Conservation (phyloP, 2,329 filamentous ascomycete species). For the Immersiporthe knoxdaviesiana region DNA sequence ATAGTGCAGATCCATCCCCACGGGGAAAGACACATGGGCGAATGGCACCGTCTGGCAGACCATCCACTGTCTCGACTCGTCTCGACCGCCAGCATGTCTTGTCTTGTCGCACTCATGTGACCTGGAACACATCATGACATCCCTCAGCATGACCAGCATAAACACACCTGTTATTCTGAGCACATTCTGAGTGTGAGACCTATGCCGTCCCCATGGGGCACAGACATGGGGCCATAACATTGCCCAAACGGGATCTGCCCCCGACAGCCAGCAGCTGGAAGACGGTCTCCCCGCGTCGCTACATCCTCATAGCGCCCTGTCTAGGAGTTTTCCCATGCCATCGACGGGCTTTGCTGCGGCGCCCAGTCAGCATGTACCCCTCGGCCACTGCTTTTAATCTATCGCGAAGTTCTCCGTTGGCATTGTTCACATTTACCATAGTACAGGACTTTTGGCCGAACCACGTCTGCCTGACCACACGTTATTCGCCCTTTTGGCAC, state of each 20-base stretch:
- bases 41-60: not conserved
- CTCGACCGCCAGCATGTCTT: not conserved
- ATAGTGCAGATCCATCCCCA: not conserved
- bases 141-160: not conserved
- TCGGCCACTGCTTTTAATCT: slow-evolving; percentile 13
- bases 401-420: not conserved
- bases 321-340: not conserved
- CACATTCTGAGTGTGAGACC: not conserved
- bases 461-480: not conserved
- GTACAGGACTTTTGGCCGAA: not conserved
- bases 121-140: not conserved
- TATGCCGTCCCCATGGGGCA: not conserved
- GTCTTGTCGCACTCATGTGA: not conserved
- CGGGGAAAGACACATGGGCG: not conserved
- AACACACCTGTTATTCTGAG: not conserved
- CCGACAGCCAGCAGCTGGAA: not conserved
- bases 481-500: not conserved
- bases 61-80: not conserved
- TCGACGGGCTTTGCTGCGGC: not conserved
- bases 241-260: not conserved
- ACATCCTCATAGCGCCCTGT: not conserved
- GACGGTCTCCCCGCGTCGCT: slow-evolving; percentile 7
- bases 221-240: not conserved
- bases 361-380: slow-evolving; percentile 19
- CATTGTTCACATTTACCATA: not conserved